Conservation (phyloP, 2,329 filamentous ascomycete genomes). For the Thielaviopsis populi region DNA sequence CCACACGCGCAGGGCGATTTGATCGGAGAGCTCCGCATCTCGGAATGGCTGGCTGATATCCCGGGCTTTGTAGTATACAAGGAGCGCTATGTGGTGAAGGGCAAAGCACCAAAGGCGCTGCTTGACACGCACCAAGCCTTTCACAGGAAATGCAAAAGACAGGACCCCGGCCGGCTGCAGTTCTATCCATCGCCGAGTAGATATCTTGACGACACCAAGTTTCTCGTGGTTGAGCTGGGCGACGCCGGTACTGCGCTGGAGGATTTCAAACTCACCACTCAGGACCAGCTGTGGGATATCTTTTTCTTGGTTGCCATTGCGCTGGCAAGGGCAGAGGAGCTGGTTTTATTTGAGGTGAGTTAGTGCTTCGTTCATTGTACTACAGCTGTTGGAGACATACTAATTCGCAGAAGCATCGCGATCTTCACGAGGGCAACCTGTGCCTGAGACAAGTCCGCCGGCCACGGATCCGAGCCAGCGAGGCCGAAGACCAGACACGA, state of each 20-base stretch:
- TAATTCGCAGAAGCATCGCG: slow-evolving; percentile 37
- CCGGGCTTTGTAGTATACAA: slow-evolving; percentile 53
- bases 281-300: slow-evolving; percentile 46
- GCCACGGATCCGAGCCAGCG: slow-evolving; percentile 17
- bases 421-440: slow-evolving; percentile 50
- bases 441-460: slow-evolving; percentile 36
- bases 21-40: slow-evolving; percentile 45
- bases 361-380: no score
- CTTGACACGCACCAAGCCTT: slow-evolving; percentile 46
- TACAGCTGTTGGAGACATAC: neutral
- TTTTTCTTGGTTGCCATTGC: slow-evolving; percentile 46
- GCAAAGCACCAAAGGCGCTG: slow-evolving; percentile 37
- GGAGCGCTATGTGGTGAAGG: slow-evolving; percentile 44
- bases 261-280: slow-evolving; percentile 35
- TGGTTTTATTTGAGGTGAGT: slow-evolving; percentile 44
- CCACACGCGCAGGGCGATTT: slow-evolving; percentile 40
- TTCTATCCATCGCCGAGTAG: slow-evolving; percentile 48
- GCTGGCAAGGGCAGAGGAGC: slow-evolving; percentile 42
- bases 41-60: slow-evolving; percentile 47
- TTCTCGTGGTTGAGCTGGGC: slow-evolving; percentile 47
- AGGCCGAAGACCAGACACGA: slow-evolving; percentile 5
- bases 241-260: slow-evolving; percentile 47
- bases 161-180: slow-evolving; percentile 41
- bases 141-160: slow-evolving; percentile 37
- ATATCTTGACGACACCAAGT: slow-evolving; percentile 42